These are phyloP conservation scores for Apiotrichum sp. DNA, from an alignment of 1,284 basidiomycete species.

Conservation along the genomic window DNA sequence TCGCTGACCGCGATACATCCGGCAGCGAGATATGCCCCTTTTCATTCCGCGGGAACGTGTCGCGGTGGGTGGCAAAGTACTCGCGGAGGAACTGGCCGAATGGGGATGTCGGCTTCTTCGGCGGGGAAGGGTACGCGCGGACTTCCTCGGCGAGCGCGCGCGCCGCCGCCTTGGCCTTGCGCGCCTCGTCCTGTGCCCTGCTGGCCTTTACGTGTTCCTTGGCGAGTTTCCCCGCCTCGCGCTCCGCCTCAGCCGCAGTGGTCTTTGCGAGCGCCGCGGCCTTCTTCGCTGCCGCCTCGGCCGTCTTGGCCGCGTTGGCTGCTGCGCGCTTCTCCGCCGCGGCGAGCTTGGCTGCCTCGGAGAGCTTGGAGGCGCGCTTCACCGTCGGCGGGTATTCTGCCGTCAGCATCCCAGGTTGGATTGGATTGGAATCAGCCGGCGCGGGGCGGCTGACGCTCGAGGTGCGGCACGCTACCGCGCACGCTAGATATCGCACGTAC, in stretches of 20 bases:
- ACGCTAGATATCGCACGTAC: too few relatives aligned
- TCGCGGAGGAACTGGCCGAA: conserved; percentile 29
- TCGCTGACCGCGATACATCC: conserved; percentile 10
- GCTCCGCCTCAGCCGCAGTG: neutral
- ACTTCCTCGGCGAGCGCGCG: too few relatives aligned
- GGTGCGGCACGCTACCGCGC: neutral
- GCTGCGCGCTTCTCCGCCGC: too few relatives aligned
- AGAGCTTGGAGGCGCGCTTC: too few relatives aligned
- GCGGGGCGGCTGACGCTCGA: neutral
- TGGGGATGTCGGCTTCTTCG: conserved; percentile 17
- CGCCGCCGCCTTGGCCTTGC: neutral
- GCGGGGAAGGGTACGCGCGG: neutral
- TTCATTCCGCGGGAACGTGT: neutral
- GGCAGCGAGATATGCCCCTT: conserved; percentile 20
- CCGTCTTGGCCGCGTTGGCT: neutral
- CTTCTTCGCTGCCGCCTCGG: neutral
- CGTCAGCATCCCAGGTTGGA: too few relatives aligned
- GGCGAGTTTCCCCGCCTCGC: neutral
- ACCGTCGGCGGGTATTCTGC: too few relatives aligned
- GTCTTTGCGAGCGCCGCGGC: neutral
- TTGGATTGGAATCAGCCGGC: too few relatives aligned
- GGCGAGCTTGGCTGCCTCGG: too few relatives aligned
- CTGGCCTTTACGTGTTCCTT: conserved; percentile 2
- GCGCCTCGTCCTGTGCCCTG: neutral
- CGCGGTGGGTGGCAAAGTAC: conserved; percentile 1